Evolutionary conservation across 768 basidiomycete genomes (phyloP).

Genomic region (Porphyrellus cyaneotinctus): DNA sequence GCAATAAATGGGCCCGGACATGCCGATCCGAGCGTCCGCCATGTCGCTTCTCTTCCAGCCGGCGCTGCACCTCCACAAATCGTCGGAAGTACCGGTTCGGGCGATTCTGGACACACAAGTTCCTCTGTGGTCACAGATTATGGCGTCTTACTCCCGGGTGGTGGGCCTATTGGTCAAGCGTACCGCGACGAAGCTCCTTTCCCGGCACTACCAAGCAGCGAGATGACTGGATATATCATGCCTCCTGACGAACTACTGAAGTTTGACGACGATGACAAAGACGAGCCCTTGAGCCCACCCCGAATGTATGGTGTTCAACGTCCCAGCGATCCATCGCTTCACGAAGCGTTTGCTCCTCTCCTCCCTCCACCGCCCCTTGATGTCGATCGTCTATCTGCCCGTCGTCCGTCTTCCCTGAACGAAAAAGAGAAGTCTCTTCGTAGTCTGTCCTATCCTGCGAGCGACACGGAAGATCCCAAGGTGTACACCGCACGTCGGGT

Average conservation of each 20-base stretch:
- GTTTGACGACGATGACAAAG: slow-evolving; percentile 36
- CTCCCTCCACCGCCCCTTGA: slow-evolving; percentile 39
- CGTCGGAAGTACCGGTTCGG: slow-evolving; percentile 39
- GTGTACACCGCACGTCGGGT: slow-evolving; percentile 39
- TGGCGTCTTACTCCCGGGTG: slow-evolving; percentile 29
- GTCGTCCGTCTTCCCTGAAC: slow-evolving; percentile 22
- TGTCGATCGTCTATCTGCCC: slow-evolving; percentile 25
- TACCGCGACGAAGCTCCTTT: slow-evolving; percentile 23
- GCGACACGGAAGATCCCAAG: slow-evolving; percentile 31
- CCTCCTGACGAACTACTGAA: slow-evolving; percentile 34
- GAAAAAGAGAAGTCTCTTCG: slow-evolving; percentile 35
- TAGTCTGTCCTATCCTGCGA: slow-evolving; percentile 31
- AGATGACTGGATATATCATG: slow-evolving; percentile 34
- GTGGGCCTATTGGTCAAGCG: slow-evolving; percentile 32
- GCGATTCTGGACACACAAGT: slow-evolving; percentile 36
- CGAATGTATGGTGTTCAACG: slow-evolving; percentile 27
- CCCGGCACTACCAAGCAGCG: slow-evolving; percentile 29
- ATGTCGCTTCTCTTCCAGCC: slow-evolving; percentile 28
- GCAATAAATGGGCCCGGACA: slow-evolving; percentile 17
- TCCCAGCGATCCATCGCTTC: slow-evolving; percentile 21
- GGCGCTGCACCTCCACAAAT: slow-evolving; percentile 32
- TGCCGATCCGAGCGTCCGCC: slow-evolving; percentile 13
- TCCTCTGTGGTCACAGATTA: slow-evolving; percentile 39
- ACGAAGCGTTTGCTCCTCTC: slow-evolving; percentile 32
- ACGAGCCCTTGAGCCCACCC: slow-evolving; percentile 23